Base-by-base conservation (phyloP, 305 asterid species). In the Petunia hybrid region DNA sequence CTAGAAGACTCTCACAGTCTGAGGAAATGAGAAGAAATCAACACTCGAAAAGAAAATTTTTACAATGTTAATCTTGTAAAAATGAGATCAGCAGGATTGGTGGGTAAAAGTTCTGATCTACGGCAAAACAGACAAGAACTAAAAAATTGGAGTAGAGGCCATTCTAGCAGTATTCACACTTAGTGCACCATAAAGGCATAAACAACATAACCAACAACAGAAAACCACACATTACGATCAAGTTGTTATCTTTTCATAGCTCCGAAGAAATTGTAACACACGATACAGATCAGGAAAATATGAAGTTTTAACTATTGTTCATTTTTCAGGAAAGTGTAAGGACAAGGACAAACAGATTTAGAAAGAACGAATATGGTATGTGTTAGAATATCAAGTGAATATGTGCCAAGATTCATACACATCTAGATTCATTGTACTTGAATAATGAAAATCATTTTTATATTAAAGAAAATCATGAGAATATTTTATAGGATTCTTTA, bases 1-100 rank as follows among this genome's bases (percentile, higher is more conserved):
- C 86, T 57, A 85, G 87, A 84, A 83, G 91, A 84, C 84, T 81
- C 81, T 88, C 84, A 78, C 83, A 79, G 83, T 87, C 97, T 94
- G 91, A 66, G 77, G 86, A 82, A 74, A 84, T 82, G 70, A 83
- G 67, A 82, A 71, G 74, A 84, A 79, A 85, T 73, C 78, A 73
- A 51, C 61, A 73, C 78, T 36, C 35, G 63, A 45, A 36, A 70
- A 51, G 63, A 73, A 73, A 73, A 73, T 22, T 73, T 51, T 46
- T 73, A 13, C 13, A 13, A 36, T 13, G 46, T 51, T 36, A 51
- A 40, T 51, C 36, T 65, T 48, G 57, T 42, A 66, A 79, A 36
- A 57, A 66, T 40, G 43, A 48, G 65, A 12, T 46, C 55, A 46
- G 66, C 60, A n/a, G 62, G 64, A 64, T 39, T 43, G 69, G 42